Evolutionary conservation across 768 basidiomycete species (phyloP), one percentile per base, ranked within the genome.

Genomic region (Podaxis carcinomalis): DNA sequence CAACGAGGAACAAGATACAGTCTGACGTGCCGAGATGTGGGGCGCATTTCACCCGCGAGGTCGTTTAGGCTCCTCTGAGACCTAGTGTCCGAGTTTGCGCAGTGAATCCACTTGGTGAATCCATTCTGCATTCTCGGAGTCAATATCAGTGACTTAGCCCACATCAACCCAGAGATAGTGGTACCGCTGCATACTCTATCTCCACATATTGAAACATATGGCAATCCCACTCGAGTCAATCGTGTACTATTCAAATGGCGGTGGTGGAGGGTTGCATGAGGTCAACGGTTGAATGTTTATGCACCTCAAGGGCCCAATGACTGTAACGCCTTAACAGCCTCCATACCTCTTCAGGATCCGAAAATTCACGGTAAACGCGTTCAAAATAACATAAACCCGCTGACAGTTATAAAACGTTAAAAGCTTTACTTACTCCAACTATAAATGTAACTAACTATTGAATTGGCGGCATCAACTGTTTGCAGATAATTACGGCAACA

Each of bases 11-110:
- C 79, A 40, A 76, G 95, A 69, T 85, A 90, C 56, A 96, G 93
- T 73, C 71, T 96, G 68, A 96, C 95, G 1, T 96, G 91, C 70
- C 80, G 94, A 56, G 90, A 90, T 68, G 89, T 95, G 2, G 81
- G 79, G 58, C 89, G 83, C 67, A 87, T 92, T 51, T 74, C 74
- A 7, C 72, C 70, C 23, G 69, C 66, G 42, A 69, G 69, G 57
- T 66, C 67, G 3, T 67, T 73, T 61, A 62, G 67, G 52, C 67
- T 68, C 64, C 65, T 64, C 63, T 74, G 63, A 67, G 51, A 9
- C 35, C 10, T 21, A 19, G 14, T 44, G 42, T 57, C 47, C 42
- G 32, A 40, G 28, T 56, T 9, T 19, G 28, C 21, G 28, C 19
- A 19, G 23, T 10, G 21, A 42, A 37, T 35, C 40, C 39, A 50